Evolutionary conservation across 2,329 filamentous ascomycete species (phyloP).

Genomic region (Aspergillus neotritici): DNA sequence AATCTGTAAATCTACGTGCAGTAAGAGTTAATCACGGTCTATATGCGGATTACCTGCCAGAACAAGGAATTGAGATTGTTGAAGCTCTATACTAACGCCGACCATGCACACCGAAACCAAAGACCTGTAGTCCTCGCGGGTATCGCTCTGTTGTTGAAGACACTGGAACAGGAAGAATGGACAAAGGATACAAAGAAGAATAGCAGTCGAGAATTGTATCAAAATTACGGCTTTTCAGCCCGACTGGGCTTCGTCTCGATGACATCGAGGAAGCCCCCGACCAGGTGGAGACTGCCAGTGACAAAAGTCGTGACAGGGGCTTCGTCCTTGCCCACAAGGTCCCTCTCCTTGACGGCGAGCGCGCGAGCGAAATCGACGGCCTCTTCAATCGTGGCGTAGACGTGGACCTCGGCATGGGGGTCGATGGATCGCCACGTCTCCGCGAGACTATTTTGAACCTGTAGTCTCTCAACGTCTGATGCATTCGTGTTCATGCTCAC

Average conservation of each 20-base stretch:
- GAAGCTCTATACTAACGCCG: slow-evolving; percentile 18
- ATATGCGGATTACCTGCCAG: too few relatives aligned
- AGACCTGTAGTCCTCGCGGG: slow-evolving; percentile 5
- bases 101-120: slow-evolving; percentile 15
- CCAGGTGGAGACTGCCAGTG: slow-evolving; percentile 79
- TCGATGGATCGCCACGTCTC: slow-evolving; percentile 55
- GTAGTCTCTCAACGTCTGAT: slow-evolving; percentile 52
- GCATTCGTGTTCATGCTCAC: slow-evolving; percentile 58
- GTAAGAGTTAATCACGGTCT: too few relatives aligned
- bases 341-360: slow-evolving; percentile 34
- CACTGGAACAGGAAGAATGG: background rate
- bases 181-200: background rate
- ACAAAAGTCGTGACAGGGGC: slow-evolving; percentile 59
- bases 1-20: too few relatives aligned
- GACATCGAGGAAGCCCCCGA: slow-evolving; percentile 70
- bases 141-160: slow-evolving; percentile 19
- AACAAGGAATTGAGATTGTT: slow-evolving; percentile 16
- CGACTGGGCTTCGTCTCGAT: slow-evolving; percentile 49
- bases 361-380: slow-evolving; percentile 56
- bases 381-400: slow-evolving; percentile 62
- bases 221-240: slow-evolving; percentile 8
- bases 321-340: slow-evolving; percentile 25
- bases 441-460: slow-evolving; percentile 64
- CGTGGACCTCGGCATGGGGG: slow-evolving; percentile 49
- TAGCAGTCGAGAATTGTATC: slow-evolving; percentile 1